A percentile compares a stretch with the other conserved stretches of the same genome.
phyloP scores from a whole-genome alignment of 2,329 filamentous ascomycete species.

The Hymenoscyphus albidus region DNA sequence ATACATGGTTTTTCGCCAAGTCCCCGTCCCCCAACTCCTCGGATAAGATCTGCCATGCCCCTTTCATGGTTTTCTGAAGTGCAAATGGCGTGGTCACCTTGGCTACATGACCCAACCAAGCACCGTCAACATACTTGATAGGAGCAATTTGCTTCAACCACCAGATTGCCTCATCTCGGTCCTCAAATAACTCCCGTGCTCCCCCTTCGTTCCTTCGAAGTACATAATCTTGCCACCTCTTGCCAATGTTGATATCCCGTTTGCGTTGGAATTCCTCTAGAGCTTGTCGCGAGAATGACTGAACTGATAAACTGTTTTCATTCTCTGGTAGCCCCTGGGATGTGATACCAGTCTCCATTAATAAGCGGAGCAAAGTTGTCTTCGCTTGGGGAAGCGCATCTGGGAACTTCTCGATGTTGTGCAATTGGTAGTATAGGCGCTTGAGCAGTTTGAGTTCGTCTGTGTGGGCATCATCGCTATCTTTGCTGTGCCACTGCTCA shows the following conservation, averaged over 20 bases:
- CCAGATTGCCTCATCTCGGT: slow-evolving; percentile 36
- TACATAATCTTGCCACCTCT: slow-evolving; percentile 31
- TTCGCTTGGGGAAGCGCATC: slow-evolving; percentile 36
- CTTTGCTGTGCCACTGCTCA: slow-evolving; percentile 12
- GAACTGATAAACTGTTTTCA: slow-evolving; percentile 34
- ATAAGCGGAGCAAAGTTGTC: slow-evolving; percentile 35
- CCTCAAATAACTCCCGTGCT: slow-evolving; percentile 36
- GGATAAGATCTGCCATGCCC: slow-evolving; percentile 47
- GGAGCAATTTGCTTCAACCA: slow-evolving; percentile 42
- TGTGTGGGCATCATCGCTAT: slow-evolving; percentile 8
- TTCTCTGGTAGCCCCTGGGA: slow-evolving; percentile 22
- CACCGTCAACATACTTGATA: slow-evolving; percentile 46
- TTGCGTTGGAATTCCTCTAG: slow-evolving; percentile 35
- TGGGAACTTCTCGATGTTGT: slow-evolving; percentile 39
- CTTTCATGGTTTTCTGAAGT: slow-evolving; percentile 39
- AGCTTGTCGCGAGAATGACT: slow-evolving; percentile 31
- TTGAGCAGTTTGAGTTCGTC: slow-evolving; percentile 29
- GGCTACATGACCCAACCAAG: slow-evolving; percentile 46
- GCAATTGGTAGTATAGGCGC: slow-evolving; percentile 40
- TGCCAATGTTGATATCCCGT: slow-evolving; percentile 35
- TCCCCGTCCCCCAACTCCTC: slow-evolving; percentile 50
- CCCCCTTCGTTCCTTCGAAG: slow-evolving; percentile 34
- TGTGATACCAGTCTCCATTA: slow-evolving; percentile 35
- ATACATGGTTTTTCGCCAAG: slow-evolving; percentile 43
- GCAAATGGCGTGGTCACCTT: slow-evolving; percentile 42